Conservation (phyloP, 352 stramenopile genomes). For the Thraustotheca clavata region DNA sequence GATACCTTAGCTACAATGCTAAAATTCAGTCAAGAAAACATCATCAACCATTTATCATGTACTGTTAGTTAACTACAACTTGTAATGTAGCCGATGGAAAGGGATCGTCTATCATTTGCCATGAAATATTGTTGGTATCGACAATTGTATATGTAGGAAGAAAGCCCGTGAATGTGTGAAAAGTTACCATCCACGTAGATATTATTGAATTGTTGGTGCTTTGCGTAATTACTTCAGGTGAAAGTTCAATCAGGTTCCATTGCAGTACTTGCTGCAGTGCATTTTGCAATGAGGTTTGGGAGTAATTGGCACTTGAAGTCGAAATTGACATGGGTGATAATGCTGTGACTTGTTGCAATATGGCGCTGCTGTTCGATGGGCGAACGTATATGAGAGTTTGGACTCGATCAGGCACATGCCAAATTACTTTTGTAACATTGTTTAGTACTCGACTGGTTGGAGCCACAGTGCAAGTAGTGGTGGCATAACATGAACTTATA, state of each 20-base stretch:
- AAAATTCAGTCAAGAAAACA: no score
- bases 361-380: background rate
- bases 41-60: no score
- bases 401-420: background rate
- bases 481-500: slow-evolving; percentile 7
- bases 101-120: background rate
- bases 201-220: background rate
- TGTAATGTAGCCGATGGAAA: background rate
- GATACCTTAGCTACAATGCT: no score
- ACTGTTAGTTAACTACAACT: no score
- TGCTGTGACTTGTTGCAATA: background rate
- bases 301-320: background rate
- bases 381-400: background rate
- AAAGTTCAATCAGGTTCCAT: background rate
- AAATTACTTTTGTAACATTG: background rate
- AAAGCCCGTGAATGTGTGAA: slow-evolving; percentile 1
- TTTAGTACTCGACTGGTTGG: background rate
- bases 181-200: slow-evolving; percentile 3
- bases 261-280: background rate
- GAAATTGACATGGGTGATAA: background rate
- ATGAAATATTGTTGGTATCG: background rate
- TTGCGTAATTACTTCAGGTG: background rate
- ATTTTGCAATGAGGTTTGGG: background rate
- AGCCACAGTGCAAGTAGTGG: slow-evolving; percentile 8
- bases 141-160: background rate